These are phyloP conservation scores for Pichia sp. DNA, from an alignment of 1,139 yeast species.

Conservation along the genomic window DNA sequence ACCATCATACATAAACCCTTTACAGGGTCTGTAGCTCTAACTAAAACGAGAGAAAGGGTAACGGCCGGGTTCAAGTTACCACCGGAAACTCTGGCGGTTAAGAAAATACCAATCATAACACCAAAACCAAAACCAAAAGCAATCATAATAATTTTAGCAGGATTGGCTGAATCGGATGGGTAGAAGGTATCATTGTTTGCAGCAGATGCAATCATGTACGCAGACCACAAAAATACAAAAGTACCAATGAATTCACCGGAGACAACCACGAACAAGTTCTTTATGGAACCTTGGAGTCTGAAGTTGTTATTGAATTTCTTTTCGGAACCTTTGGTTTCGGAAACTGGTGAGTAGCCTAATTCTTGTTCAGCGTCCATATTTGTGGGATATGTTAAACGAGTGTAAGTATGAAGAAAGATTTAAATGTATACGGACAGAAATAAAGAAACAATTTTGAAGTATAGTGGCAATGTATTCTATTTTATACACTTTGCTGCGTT, in stretches of 20 bases:
- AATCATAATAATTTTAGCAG: slow-evolving; percentile 65
- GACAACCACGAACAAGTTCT: slow-evolving; percentile 46
- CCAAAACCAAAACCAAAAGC: slow-evolving; percentile 85
- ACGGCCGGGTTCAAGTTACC: slow-evolving; percentile 92
- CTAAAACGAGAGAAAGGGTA: slow-evolving; percentile 59
- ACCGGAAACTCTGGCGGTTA: slow-evolving; percentile 76
- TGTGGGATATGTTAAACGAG: too few relatives aligned
- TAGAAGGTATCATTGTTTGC: slow-evolving; percentile 58
- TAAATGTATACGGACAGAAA: too few relatives aligned
- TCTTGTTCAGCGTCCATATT: slow-evolving; percentile 28
- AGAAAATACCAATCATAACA: slow-evolving; percentile 67
- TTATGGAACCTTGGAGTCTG: slow-evolving; percentile 28
- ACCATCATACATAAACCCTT: slow-evolving; percentile 60
- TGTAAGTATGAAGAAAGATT: too few relatives aligned
- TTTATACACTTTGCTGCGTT: too few relatives aligned
- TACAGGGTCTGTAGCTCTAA: slow-evolving; percentile 65
- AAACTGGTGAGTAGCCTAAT: slow-evolving; percentile 30
- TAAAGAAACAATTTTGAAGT: too few relatives aligned
- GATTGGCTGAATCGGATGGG: slow-evolving; percentile 39
- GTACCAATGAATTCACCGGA: slow-evolving; percentile 80
- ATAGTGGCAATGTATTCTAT: too few relatives aligned
- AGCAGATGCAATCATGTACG: slow-evolving; percentile 75
- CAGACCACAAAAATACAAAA: slow-evolving; percentile 74
- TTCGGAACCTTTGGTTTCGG: slow-evolving; percentile 1
- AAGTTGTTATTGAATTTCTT: slow-evolving; percentile 24